Conservation (phyloP, 352 stramenopile species). For the Plasmopara viticola region DNA sequence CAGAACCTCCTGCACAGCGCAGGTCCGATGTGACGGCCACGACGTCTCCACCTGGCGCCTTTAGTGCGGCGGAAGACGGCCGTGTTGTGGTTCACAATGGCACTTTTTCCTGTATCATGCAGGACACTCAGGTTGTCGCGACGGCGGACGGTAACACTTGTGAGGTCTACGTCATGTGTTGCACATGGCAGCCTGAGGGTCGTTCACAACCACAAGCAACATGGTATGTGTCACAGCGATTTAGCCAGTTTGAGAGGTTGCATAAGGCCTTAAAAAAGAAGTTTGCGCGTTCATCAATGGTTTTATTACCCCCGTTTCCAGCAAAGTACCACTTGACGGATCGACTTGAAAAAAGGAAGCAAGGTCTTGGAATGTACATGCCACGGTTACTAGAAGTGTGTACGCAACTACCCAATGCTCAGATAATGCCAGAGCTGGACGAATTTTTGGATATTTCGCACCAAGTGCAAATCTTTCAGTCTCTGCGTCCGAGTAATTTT, state of each 20-base stretch:
- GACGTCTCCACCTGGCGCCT: slow-evolving; percentile 10
- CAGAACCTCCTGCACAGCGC: slow-evolving; percentile 2
- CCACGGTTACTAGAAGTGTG: slow-evolving; percentile 30
- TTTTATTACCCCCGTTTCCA: slow-evolving; percentile 30
- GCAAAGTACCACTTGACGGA: slow-evolving; percentile 32
- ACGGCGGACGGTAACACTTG: slow-evolving; percentile 17
- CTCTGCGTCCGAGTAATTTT: slow-evolving; percentile 8
- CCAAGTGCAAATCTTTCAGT: slow-evolving; percentile 29
- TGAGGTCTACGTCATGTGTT: slow-evolving; percentile 36
- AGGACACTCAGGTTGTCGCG: slow-evolving; percentile 22
- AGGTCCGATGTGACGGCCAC: slow-evolving; percentile 1
- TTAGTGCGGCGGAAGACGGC: slow-evolving; percentile 19
- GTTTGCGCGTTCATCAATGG: slow-evolving; percentile 13
- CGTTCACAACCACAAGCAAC: slow-evolving; percentile 12
- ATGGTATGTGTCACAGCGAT: slow-evolving; percentile 42
- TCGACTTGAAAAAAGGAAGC: slow-evolving; percentile 29
- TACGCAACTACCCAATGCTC: slow-evolving; percentile 20
- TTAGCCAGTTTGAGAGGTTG: slow-evolving; percentile 38
- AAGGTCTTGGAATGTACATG: slow-evolving; percentile 30
- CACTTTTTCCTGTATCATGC: slow-evolving; percentile 27
- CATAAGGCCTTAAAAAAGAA: slow-evolving; percentile 28
- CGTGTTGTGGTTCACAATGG: slow-evolving; percentile 26
- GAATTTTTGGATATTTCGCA: slow-evolving; percentile 35
- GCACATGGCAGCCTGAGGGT: slow-evolving; percentile 23
- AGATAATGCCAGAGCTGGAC: slow-evolving; percentile 28